A percentile compares a stretch with the other conserved stretches of the same genome.
phyloP scores from a whole-genome alignment of 257 asterid genomes.

The Nicotiana tomentosiformis region DNA sequence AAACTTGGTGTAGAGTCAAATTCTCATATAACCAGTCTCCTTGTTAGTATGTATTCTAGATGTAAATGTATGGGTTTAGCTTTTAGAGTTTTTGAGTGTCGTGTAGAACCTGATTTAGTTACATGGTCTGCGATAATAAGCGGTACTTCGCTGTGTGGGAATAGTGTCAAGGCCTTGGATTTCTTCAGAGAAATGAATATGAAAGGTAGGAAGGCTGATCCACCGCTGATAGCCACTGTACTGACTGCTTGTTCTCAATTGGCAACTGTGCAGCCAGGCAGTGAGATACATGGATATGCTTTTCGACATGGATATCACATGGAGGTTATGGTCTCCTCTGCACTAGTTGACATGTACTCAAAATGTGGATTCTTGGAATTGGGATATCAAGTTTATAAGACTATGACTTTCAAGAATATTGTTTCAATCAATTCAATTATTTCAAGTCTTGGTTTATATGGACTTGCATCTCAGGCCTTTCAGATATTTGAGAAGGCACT shows the following conservation, averaged over 20 bases:
- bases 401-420: slow-evolving; percentile 45
- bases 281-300: slow-evolving; percentile 69
- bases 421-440: slow-evolving; percentile 58
- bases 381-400: slow-evolving; percentile 45
- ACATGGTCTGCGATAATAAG: slow-evolving; percentile 75
- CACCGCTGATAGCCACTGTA: slow-evolving; percentile 42
- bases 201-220: slow-evolving; percentile 37
- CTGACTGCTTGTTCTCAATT: slow-evolving; percentile 50
- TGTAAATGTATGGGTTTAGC: slow-evolving; percentile 47
- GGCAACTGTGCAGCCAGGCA: slow-evolving; percentile 47
- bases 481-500: slow-evolving; percentile 40
- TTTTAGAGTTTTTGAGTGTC: slow-evolving; percentile 27
- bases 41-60: slow-evolving; percentile 61
- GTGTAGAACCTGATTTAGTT: slow-evolving; percentile 58
- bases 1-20: slow-evolving; percentile 48
- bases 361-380: slow-evolving; percentile 79
- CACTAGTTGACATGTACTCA: slow-evolving; percentile 78
- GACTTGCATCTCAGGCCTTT: slow-evolving; percentile 53
- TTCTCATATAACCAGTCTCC: slow-evolving; percentile 55
- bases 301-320: slow-evolving; percentile 36
- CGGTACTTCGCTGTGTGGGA: slow-evolving; percentile 48
- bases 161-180: slow-evolving; percentile 36
- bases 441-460: slow-evolving; percentile 56
- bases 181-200: slow-evolving; percentile 40
- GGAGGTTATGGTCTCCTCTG: slow-evolving; percentile 55